These are phyloP conservation scores for Eutrema japonicum DNA, from an alignment of 345 rosid genomes.

Conservation along the genomic window DNA sequence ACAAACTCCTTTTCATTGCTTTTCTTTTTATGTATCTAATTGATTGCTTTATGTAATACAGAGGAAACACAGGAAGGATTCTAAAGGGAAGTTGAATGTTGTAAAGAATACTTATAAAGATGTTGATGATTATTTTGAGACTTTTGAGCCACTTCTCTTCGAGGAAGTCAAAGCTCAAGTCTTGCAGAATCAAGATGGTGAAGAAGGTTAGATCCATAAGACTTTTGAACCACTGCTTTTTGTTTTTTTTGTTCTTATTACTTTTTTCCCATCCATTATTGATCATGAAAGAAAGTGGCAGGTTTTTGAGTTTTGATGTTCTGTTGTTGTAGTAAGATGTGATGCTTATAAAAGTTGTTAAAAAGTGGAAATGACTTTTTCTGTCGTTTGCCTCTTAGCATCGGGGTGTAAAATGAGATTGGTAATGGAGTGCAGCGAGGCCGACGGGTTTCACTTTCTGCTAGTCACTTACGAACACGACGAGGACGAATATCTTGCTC, in stretches of 20 bases:
- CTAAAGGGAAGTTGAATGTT: constrained; percentile 47
- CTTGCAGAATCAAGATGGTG: constrained; percentile 69
- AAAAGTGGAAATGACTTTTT: not conserved
- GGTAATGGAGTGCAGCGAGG: constrained; percentile 76
- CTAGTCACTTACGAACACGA: constrained; percentile 61
- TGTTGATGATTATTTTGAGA: constrained; percentile 75
- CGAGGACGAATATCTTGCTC: constrained; percentile 59
- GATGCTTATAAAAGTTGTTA: not conserved
- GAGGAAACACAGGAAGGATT: constrained; percentile 44
- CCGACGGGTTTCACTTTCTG: constrained; percentile 68
- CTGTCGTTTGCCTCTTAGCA: constrained; percentile 42
- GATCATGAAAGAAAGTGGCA: constrained; percentile 6
- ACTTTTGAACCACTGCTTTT: not conserved
- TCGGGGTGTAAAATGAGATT: constrained; percentile 64
- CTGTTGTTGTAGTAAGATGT: not conserved
- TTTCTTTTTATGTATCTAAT: not conserved
- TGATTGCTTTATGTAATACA: constrained; percentile 24
- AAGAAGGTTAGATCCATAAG: constrained; percentile 59
- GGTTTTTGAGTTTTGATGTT: constrained; percentile 19
- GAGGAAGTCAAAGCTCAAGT: constrained; percentile 96
- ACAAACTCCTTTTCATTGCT: not conserved
- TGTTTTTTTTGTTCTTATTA: not conserved
- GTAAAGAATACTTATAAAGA: constrained; percentile 72
- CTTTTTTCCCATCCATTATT: not conserved
- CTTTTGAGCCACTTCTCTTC: constrained; percentile 85